Evolutionary conservation across 129 eudicot species (phyloP).

Genomic region (Calendula officinalis): DNA sequence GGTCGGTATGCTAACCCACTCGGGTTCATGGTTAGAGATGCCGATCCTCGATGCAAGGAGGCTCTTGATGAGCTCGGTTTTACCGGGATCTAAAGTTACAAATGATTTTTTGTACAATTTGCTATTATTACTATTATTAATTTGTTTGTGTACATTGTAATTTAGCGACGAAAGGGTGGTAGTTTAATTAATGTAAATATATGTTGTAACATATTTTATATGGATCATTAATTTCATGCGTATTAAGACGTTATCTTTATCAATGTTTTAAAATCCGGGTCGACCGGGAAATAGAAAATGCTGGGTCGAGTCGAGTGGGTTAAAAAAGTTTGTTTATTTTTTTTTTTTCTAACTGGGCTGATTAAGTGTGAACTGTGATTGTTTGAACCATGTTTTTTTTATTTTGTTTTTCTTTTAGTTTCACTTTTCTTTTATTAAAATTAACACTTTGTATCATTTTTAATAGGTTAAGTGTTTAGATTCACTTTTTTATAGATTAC

Average conservation of each 20-base stretch:
- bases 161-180: slow-evolving; percentile 12
- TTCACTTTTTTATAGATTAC: no score
- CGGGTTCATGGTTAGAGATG: slow-evolving; percentile 39
- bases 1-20: slow-evolving; percentile 47
- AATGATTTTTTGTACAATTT: background rate
- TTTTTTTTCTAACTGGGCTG: no score
- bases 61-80: slow-evolving; percentile 44
- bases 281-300: background rate
- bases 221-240: slow-evolving; percentile 3
- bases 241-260: no score
- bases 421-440: no score
- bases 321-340: no score
- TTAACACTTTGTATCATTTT: no score
- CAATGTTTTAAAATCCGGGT: background rate
- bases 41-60: slow-evolving; percentile 34
- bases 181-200: slow-evolving; percentile 11
- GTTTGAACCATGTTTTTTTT: no score
- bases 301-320: no score
- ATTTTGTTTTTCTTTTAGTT: no score
- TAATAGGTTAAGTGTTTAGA: no score
- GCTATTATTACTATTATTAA: background rate
- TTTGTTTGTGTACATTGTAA: slow-evolving; percentile 5
- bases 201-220: slow-evolving; percentile 6
- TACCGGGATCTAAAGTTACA: slow-evolving; percentile 5
- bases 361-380: no score